Percentiles rank a stretch among this genome's conserved stretches.
Conservation (phyloP, 495 filamentous ascomycete species). For the Daldinia vernicosa region DNA sequence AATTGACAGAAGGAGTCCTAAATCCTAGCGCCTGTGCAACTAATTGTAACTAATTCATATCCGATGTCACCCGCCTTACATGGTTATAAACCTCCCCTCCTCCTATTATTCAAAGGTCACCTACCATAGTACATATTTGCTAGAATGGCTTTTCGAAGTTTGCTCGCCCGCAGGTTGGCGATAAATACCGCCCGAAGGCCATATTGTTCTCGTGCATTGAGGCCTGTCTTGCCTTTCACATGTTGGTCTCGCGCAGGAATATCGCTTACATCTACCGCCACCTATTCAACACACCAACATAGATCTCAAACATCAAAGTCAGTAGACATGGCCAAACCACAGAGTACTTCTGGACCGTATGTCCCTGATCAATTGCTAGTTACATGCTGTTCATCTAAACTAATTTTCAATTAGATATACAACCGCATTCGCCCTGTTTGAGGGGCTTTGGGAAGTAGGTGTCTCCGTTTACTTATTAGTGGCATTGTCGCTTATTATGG, state of each 20-base stretch:
- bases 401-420: conserved; percentile 59
- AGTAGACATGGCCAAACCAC: neutral
- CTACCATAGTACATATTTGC: neutral
- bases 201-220: neutral
- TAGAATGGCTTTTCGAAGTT: conserved; percentile 9
- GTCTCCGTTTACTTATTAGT: neutral
- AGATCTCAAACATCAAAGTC: neutral
- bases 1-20: neutral
- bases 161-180: neutral
- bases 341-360: neutral
- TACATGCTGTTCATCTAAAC: neutral
- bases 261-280: neutral
- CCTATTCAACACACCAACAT: neutral
- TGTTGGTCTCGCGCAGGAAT: neutral
- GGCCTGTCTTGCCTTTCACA: neutral
- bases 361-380: neutral
- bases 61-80: neutral
- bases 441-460: conserved; percentile 72
- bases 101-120: neutral
- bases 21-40: neutral
- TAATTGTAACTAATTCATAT: neutral
- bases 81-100: neutral
- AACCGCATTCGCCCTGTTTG: conserved; percentile 79
- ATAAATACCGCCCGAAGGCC: conserved; percentile 32
- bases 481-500: conserved; percentile 7